Conservation (phyloP, 2,329 filamentous ascomycete species). For the Onygena corvina region DNA sequence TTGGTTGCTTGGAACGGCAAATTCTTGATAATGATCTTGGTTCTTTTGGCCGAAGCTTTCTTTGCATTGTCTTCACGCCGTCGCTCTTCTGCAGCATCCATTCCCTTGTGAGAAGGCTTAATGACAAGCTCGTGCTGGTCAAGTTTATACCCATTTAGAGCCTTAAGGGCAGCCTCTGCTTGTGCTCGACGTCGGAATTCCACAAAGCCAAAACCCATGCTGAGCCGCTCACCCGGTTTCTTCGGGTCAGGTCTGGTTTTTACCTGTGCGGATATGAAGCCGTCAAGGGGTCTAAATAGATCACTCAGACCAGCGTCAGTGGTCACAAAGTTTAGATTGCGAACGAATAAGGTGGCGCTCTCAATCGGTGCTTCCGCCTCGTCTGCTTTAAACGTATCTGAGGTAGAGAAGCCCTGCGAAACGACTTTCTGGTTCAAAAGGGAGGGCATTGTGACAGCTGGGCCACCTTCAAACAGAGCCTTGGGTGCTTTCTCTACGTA, state of each 20-base stretch:
- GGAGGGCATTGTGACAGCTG: slow-evolving; percentile 24
- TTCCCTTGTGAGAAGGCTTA: slow-evolving; percentile 68
- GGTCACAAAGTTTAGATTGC: slow-evolving; percentile 87
- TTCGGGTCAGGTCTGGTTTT: slow-evolving; percentile 94
- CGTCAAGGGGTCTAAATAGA: slow-evolving; percentile 67
- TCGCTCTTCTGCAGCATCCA: slow-evolving; percentile 21
- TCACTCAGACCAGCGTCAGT: slow-evolving; percentile 64
- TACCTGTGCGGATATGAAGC: slow-evolving; percentile 78
- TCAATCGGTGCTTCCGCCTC: slow-evolving; percentile 36
- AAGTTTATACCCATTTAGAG: slow-evolving; percentile 83
- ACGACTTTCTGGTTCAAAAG: slow-evolving; percentile 24
- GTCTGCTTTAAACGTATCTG: slow-evolving; percentile 30
- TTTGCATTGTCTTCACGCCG: slow-evolving; percentile 71
- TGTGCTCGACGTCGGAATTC: slow-evolving; percentile 70
- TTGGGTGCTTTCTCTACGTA: slow-evolving; percentile 91
- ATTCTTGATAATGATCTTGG: slow-evolving; percentile 97
- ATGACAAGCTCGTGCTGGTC: slow-evolving; percentile 77
- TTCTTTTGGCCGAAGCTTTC: slow-evolving; percentile 62
- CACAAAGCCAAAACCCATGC: slow-evolving; percentile 94
- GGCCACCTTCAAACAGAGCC: slow-evolving; percentile 51
- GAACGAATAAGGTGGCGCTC: slow-evolving; percentile 77
- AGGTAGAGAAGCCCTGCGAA: slow-evolving; percentile 32
- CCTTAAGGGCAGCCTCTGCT: slow-evolving; percentile 64
- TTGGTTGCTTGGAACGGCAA: slow-evolving; percentile 90
- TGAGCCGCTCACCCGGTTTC: slow-evolving; percentile 71